Evolutionary conservation across 2,329 filamentous ascomycete genomes (phyloP).

Genomic region (Ophiostoma novo-ulmi): DNA sequence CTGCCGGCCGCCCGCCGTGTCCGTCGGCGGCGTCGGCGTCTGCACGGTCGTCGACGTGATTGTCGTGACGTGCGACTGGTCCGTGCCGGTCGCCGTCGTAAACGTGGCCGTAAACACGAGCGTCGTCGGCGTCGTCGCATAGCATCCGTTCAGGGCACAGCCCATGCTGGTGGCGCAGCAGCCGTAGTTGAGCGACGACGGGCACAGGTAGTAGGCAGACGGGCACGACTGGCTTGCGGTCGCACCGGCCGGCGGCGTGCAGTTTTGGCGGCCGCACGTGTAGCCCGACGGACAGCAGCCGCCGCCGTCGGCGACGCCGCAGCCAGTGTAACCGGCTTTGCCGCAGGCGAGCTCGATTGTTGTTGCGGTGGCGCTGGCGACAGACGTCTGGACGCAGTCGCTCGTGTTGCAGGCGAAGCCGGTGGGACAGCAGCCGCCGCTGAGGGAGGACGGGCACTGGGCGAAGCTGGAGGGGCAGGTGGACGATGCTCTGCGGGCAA

Average conservation of each 20-base stretch:
- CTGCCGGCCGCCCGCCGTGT: conserved; percentile 16
- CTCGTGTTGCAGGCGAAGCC: conserved; percentile 45
- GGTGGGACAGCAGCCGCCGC: conserved; percentile 46
- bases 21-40: conserved; percentile 37
- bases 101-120: conserved; percentile 41
- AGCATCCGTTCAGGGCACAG: conserved; percentile 47
- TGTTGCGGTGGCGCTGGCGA: conserved; percentile 38
- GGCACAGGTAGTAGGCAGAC: conserved; percentile 44
- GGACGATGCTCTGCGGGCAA: conserved; percentile 1
- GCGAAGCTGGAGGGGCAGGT: conserved; percentile 29
- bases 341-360: conserved; percentile 35
- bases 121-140: conserved; percentile 43
- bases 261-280: conserved; percentile 40
- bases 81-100: conserved; percentile 41
- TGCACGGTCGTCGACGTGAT: conserved; percentile 38
- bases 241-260: conserved; percentile 42
- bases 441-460: conserved; percentile 38
- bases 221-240: conserved; percentile 39
- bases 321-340: conserved; percentile 38
- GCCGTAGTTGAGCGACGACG: conserved; percentile 47
- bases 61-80: conserved; percentile 39
- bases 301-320: conserved; percentile 37
- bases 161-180: conserved; percentile 49
- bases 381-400: conserved; percentile 44
- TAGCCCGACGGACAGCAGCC: conserved; percentile 38